phyloP scores from a whole-genome alignment of 2,329 filamentous ascomycete species.

The Parafenestella ontariensis region DNA sequence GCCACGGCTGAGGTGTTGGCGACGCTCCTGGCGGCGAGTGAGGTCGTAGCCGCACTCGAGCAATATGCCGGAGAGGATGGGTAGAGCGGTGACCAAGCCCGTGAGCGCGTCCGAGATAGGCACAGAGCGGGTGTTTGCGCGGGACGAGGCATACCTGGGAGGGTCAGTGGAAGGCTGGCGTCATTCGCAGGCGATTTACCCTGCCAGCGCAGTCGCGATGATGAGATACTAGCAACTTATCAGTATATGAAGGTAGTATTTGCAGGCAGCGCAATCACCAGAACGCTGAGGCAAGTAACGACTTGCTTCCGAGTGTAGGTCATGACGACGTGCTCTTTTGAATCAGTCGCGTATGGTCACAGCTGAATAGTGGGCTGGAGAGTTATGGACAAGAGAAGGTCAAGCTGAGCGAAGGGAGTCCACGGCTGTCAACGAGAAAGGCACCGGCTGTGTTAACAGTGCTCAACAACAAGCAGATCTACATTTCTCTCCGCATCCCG shows the following conservation, averaged over 20 bases:
- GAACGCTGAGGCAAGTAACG: conserved; percentile 47
- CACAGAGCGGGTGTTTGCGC: conserved; percentile 45
- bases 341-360: too few relatives aligned
- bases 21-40: conserved; percentile 41
- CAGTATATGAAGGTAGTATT: conserved; percentile 2
- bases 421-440: background rate
- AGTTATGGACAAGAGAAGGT: background rate
- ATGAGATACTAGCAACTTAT: conserved; percentile 50
- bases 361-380: background rate
- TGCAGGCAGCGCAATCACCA: conserved; percentile 36
- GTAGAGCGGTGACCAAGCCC: conserved; percentile 52
- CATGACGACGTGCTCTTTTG: conserved; percentile 25
- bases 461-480: background rate
- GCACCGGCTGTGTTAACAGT: background rate
- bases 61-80: conserved; percentile 52
- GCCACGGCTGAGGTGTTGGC: conserved; percentile 37
- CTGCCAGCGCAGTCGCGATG: conserved; percentile 50
- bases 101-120: conserved; percentile 52
- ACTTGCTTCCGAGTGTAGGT: conserved; percentile 49
- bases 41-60: conserved; percentile 50
- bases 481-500: conserved; percentile 7
- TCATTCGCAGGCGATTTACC: conserved; percentile 22
- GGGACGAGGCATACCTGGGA: conserved; percentile 39
- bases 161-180: conserved; percentile 13
- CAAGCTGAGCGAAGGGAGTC: background rate